Percentiles rank a stretch among this genome's conserved stretches.
Evolutionary conservation across 2,329 filamentous ascomycete genomes (phyloP).

Genomic region (Pseudopyricularia cyperi): DNA sequence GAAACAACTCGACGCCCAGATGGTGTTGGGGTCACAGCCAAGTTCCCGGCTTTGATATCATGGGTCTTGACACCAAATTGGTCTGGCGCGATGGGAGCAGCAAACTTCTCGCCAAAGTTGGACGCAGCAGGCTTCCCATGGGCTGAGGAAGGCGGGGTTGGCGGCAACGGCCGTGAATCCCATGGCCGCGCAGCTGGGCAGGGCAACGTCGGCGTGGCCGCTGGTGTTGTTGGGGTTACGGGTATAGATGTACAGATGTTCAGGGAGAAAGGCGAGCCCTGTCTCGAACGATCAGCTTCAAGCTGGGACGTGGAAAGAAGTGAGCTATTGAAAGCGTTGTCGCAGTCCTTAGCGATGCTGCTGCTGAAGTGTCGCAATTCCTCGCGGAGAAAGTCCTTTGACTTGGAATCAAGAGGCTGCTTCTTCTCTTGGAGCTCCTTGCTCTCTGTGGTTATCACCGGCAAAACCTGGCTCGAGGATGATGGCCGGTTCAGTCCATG

Average conservation of each 20-base stretch:
- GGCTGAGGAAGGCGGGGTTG: conserved; percentile 23
- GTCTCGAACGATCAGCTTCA: conserved; percentile 10
- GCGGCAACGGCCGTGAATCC: conserved; percentile 37
- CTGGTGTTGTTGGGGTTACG: conserved; percentile 2
- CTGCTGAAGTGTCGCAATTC: conserved; percentile 75
- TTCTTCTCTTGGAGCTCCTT: background rate
- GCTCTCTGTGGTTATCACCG: background rate
- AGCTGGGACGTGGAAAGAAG: conserved; percentile 18
- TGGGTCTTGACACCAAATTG: background rate
- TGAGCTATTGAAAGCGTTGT: conserved; percentile 76
- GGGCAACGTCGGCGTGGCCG: background rate
- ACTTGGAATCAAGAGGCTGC: background rate
- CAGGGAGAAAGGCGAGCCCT: conserved; percentile 29
- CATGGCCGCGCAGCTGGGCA: conserved; percentile 16
- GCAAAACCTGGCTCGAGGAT: conserved; percentile 7
- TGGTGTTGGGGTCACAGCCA: conserved; percentile 1
- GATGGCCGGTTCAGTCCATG: conserved; percentile 9
- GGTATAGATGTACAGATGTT: conserved; percentile 19
- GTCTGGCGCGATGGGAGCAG: background rate
- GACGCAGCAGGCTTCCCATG: background rate
- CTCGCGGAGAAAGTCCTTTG: conserved; percentile 39
- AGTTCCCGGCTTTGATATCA: background rate
- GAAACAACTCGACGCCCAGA: conserved; percentile 34
- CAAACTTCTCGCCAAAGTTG: background rate
- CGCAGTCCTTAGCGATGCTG: conserved; percentile 79